Percentiles rank a stretch among this genome's conserved stretches.
Evolutionary conservation across 495 filamentous ascomycete genomes (phyloP).

Genomic region (Neurospora sp.): DNA sequence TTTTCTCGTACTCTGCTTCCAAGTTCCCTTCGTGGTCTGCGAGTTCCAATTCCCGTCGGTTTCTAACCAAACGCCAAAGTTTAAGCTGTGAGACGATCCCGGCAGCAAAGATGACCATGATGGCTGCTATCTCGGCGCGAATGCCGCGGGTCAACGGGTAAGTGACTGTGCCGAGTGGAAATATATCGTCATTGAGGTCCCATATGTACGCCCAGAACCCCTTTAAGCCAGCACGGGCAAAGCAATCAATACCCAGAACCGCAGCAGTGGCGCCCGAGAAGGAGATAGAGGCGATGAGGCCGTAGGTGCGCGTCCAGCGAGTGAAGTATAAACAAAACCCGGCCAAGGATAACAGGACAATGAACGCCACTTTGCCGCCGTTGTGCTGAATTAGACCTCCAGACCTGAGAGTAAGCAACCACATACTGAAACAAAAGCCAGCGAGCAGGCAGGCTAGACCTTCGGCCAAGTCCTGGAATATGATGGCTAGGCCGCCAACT

Average conservation of each 20-base stretch:
- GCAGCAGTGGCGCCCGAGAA: slow-evolving; percentile 73
- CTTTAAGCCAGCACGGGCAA: slow-evolving; percentile 77
- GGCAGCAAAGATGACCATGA: slow-evolving; percentile 59
- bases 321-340: slow-evolving; percentile 70
- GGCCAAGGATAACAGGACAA: slow-evolving; percentile 56
- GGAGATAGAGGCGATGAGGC: slow-evolving; percentile 62
- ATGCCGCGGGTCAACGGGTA: slow-evolving; percentile 87
- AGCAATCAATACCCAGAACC: slow-evolving; percentile 84
- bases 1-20: slow-evolving; percentile 61
- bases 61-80: slow-evolving; percentile 79
- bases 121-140: slow-evolving; percentile 71
- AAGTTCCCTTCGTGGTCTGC: slow-evolving; percentile 47
- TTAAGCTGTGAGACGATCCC: slow-evolving; percentile 78
- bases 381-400: slow-evolving; percentile 61
- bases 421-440: slow-evolving; percentile 85
- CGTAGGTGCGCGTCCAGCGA: slow-evolving; percentile 66
- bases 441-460: slow-evolving; percentile 79
- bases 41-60: slow-evolving; percentile 50
- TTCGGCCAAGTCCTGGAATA: slow-evolving; percentile 83
- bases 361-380: slow-evolving; percentile 60
- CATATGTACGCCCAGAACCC: slow-evolving; percentile 97
- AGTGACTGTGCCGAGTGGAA: slow-evolving; percentile 62
- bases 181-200: slow-evolving; percentile 69
- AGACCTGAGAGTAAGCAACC: slow-evolving; percentile 67
- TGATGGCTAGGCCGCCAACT: slow-evolving; percentile 62